Percentiles rank a stretch among this genome's conserved stretches.
Evolutionary conservation across 257 asterid genomes (phyloP).

Genomic region (Solanum clarkiae): DNA sequence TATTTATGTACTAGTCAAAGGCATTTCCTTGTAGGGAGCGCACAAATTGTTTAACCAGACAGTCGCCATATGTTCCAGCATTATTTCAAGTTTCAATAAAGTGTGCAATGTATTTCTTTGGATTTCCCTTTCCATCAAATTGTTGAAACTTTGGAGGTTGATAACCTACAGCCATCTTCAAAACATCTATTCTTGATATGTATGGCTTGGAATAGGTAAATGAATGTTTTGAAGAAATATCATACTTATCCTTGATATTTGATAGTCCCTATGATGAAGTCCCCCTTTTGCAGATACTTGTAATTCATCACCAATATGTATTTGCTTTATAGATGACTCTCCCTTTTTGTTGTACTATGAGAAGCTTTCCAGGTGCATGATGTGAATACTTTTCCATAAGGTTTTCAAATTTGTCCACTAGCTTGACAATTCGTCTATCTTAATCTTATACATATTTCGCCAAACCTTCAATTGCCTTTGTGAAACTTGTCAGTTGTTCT

Average conservation of each 20-base stretch:
- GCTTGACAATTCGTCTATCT: no score
- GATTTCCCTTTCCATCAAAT: not conserved
- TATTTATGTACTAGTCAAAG: not conserved
- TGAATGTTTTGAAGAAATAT: rapidly evolving
- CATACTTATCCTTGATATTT: not conserved
- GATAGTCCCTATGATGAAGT: no score
- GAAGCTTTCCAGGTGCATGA: no score
- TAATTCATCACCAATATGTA: no score
- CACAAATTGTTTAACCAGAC: not conserved
- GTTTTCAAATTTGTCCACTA: no score
- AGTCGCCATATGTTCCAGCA: not conserved
- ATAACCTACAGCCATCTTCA: not conserved
- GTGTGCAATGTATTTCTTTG: not conserved
- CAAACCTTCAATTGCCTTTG: no score
- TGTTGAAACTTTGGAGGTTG: not conserved
- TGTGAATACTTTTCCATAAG: no score
- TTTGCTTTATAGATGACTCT: no score
- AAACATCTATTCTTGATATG: not conserved
- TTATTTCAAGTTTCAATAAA: not conserved
- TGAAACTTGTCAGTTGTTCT: no score
- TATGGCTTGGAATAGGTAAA: not conserved
- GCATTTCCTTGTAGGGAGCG: not conserved
- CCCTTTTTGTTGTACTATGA: no score
- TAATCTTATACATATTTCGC: no score
- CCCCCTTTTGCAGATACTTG: no score